A percentile compares a stretch with the other conserved stretches of the same genome.
Conservation (phyloP, 768 basidiomycete genomes). For the Agrocybe praecox region DNA sequence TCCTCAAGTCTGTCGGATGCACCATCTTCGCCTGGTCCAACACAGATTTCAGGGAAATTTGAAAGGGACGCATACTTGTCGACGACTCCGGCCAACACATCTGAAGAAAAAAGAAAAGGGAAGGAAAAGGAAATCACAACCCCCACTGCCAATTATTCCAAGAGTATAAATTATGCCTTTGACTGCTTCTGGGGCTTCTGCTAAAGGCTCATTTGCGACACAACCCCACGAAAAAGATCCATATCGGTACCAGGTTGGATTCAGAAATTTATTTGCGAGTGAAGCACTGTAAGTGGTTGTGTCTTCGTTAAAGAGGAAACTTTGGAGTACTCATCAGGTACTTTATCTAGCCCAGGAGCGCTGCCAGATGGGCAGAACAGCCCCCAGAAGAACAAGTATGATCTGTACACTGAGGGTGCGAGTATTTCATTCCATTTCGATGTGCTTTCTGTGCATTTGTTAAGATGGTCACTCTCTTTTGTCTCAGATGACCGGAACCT, state of each 20-base stretch:
- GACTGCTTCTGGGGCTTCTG: slow-evolving; percentile 37
- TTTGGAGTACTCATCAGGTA: neutral
- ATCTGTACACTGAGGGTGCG: slow-evolving; percentile 62
- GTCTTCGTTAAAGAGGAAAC: too few relatives aligned
- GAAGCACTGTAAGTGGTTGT: slow-evolving; percentile 50
- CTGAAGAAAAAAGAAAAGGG: neutral
- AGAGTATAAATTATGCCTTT: slow-evolving; percentile 22
- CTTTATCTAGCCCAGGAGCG: slow-evolving; percentile 45
- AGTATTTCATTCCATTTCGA: slow-evolving; percentile 14
- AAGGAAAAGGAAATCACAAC: too few relatives aligned
- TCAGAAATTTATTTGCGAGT: slow-evolving; percentile 58
- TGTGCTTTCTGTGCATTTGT: neutral
- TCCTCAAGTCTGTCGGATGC: too few relatives aligned
- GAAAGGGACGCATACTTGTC: too few relatives aligned
- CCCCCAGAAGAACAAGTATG: slow-evolving; percentile 66
- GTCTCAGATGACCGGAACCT: slow-evolving; percentile 58
- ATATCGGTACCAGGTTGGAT: slow-evolving; percentile 59
- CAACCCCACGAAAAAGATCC: slow-evolving; percentile 46
- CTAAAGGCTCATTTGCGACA: slow-evolving; percentile 38
- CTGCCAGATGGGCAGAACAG: slow-evolving; percentile 63
- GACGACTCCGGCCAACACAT: too few relatives aligned
- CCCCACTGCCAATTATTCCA: too few relatives aligned
- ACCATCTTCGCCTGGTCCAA: too few relatives aligned
- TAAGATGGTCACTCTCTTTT: neutral
- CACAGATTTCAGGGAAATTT: too few relatives aligned